Percentiles rank a stretch among this genome's conserved stretches.
phyloP scores from a whole-genome alignment of 148 eudicot genomes.

The Rhododendron henanense region DNA sequence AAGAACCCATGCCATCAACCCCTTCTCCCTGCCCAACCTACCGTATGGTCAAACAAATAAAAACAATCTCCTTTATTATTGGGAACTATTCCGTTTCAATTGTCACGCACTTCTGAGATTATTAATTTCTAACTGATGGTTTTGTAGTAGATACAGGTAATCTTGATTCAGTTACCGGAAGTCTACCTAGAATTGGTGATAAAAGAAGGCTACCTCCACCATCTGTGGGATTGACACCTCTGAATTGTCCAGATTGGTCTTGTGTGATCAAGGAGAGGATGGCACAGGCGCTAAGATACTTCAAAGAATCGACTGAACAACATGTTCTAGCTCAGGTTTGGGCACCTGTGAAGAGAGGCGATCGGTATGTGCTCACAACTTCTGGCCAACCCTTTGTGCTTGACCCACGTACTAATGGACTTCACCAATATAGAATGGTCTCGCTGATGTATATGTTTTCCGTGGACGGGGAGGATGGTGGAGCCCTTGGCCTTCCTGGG shows the following conservation, averaged over 20 bases:
- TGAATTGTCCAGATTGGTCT: conserved; percentile 43
- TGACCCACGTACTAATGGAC: conserved; percentile 63
- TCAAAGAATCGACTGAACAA: conserved; percentile 58
- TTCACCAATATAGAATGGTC: conserved; percentile 75
- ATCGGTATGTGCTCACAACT: conserved; percentile 73
- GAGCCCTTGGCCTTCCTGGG: conserved; percentile 79
- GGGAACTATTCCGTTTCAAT: background rate
- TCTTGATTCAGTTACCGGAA: conserved; percentile 33
- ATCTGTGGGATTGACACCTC: conserved; percentile 29
- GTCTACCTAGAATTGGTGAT: conserved; percentile 19
- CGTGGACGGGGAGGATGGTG: conserved; percentile 58
- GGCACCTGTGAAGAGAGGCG: conserved; percentile 80
- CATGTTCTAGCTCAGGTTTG: conserved; percentile 78
- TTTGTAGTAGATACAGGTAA: conserved; percentile 29
- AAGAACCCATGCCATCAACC: too few relatives aligned
- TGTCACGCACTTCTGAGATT: background rate
- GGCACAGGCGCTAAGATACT: conserved; percentile 58
- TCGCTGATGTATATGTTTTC: conserved; percentile 74
- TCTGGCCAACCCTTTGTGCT: conserved; percentile 94
- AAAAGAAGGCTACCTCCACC: conserved; percentile 46
- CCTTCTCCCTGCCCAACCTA: too few relatives aligned
- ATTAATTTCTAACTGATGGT: background rate
- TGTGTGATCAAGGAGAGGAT: conserved; percentile 71
- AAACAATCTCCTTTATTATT: too few relatives aligned
- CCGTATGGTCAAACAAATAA: too few relatives aligned